A percentile compares a stretch with the other conserved stretches of the same genome.
Evolutionary conservation across 306 rosid species (phyloP).

Genomic region (Quercus cerris): DNA sequence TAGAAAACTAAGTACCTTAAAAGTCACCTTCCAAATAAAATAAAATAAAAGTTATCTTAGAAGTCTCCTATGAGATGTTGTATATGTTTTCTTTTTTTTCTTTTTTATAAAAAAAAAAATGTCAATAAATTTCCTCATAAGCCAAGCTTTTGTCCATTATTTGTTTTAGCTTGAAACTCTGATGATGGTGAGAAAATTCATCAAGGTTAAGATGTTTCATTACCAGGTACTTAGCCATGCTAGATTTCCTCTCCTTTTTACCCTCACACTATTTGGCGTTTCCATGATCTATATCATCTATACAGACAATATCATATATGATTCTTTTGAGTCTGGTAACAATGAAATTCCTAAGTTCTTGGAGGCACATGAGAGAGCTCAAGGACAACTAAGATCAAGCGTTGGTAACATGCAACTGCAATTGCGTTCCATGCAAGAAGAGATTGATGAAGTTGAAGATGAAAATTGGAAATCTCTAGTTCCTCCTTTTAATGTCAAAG

Average conservation of each 20-base stretch:
- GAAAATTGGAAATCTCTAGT: constrained; percentile 26
- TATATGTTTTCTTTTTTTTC: no score
- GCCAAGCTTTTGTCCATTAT: no score
- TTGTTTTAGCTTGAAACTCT: constrained; percentile 1
- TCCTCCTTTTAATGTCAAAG: constrained; percentile 39
- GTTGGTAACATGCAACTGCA: neutral
- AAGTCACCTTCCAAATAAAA: no score
- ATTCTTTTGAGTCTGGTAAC: no score
- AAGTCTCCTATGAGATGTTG: no score
- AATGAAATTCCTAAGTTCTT: no score
- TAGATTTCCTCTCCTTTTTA: constrained; percentile 28
- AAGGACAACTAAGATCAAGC: constrained; percentile 19
- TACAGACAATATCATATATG: constrained; percentile 19
- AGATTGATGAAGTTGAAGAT: constrained; percentile 5
- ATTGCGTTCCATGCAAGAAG: constrained; percentile 33
- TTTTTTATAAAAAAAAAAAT: no score
- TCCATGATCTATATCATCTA: constrained; percentile 37
- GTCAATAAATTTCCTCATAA: neutral
- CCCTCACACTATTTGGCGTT: constrained; percentile 18
- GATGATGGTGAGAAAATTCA: neutral
- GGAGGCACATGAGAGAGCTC: neutral
- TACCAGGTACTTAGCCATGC: constrained; percentile 18
- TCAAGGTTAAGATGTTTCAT: constrained; percentile 32
- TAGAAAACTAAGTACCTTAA: no score
- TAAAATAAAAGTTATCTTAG: no score